Percentiles rank a stretch among this genome's conserved stretches.
Conservation (phyloP, 331 rosid genomes). For the Rosa hybrid region DNA sequence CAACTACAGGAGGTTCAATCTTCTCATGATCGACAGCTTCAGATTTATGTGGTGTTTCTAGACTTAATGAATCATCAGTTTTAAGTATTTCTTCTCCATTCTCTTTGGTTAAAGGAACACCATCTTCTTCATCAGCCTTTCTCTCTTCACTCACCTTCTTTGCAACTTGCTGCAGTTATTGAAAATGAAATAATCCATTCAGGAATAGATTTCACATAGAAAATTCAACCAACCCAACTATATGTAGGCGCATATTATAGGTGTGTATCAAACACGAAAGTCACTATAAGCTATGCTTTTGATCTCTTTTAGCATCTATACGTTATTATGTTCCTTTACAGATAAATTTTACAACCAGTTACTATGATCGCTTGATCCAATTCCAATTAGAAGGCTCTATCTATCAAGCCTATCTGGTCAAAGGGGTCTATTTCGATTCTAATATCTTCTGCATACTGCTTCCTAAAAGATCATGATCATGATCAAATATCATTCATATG, state of each 20-base stretch:
- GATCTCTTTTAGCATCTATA: neutral
- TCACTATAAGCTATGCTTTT: neutral
- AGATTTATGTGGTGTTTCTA: slow-evolving; percentile 25
- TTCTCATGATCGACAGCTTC: slow-evolving; percentile 34
- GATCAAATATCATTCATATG: neutral
- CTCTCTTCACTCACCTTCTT: slow-evolving; percentile 49
- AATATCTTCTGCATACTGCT: neutral
- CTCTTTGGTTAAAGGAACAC: slow-evolving; percentile 34
- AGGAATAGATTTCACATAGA: neutral
- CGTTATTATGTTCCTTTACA: neutral
- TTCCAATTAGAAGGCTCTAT: neutral
- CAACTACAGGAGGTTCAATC: slow-evolving; percentile 33
- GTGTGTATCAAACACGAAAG: neutral
- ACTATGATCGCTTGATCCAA: neutral
- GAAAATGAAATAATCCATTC: slow-evolving; percentile 6
- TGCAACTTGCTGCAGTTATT: slow-evolving; percentile 47
- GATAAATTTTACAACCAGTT: neutral
- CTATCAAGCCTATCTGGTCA: neutral
- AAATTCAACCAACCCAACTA: neutral
- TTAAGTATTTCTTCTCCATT: slow-evolving; percentile 40
- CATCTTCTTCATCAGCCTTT: slow-evolving; percentile 32
- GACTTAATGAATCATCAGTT: slow-evolving; percentile 31
- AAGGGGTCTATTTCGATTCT: neutral
- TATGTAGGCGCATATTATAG: neutral
- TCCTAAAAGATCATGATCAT: slow-evolving; percentile 3